phyloP scores from a whole-genome alignment of 768 basidiomycete species.

The Macrolepiota albuminosa region DNA sequence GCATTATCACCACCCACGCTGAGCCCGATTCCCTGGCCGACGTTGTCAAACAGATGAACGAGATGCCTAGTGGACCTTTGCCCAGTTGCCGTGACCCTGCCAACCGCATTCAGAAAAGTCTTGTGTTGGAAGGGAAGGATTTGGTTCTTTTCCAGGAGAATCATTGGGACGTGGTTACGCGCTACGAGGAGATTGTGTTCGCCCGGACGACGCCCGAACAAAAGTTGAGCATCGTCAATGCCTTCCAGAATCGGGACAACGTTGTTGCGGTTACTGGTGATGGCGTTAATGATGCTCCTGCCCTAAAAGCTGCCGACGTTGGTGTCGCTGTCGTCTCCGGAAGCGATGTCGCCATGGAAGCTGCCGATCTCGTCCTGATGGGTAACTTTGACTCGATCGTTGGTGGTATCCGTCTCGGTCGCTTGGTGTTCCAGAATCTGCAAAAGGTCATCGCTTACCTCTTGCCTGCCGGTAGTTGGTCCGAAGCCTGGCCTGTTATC shows the following conservation, averaged over 20 bases:
- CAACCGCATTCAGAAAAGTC: constrained; percentile 29
- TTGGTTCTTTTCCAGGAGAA: constrained; percentile 26
- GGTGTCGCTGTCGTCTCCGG: constrained; percentile 47
- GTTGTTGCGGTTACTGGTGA: constrained; percentile 54
- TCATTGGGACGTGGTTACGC: constrained; percentile 38
- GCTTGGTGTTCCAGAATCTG: constrained; percentile 55
- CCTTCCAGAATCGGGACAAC: constrained; percentile 42
- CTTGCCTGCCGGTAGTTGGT: constrained; percentile 52
- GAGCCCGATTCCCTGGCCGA: constrained; percentile 13
- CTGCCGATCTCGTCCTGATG: constrained; percentile 37
- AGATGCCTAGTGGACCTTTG: constrained; percentile 2
- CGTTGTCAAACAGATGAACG: constrained; percentile 9
- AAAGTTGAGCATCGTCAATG: constrained; percentile 54
- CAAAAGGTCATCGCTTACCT: constrained; percentile 45
- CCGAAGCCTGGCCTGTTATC: constrained; percentile 54
- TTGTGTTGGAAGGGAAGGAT: constrained; percentile 43
- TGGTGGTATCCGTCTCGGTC: constrained; percentile 54
- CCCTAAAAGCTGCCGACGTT: constrained; percentile 51
- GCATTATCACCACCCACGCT: constrained; percentile 35
- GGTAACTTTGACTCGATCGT: constrained; percentile 53
- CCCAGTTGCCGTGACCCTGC: constrained; percentile 15
- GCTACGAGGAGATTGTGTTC: constrained; percentile 43
- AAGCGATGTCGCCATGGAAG: constrained; percentile 48
- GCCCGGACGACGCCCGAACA: constrained; percentile 54
- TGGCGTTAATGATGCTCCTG: constrained; percentile 52